Base-by-base conservation (phyloP, 129 eudicot genomes). In the Helichrysum umbraculigerum region DNA sequence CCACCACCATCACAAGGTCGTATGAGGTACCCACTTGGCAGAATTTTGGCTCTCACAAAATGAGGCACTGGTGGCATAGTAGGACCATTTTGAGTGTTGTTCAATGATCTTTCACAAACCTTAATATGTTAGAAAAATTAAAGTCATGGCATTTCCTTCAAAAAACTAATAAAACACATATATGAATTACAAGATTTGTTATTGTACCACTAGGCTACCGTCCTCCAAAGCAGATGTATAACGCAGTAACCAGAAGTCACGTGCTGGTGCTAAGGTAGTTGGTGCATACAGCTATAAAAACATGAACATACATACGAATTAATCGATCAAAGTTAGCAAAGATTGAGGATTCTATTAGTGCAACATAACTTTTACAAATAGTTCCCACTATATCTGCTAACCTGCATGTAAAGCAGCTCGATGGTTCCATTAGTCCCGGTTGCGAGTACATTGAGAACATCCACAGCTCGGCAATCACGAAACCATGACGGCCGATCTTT, bases 1-100 rank as follows among this genome's bases (percentile, higher is more conserved):
- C 96, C 98, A 47, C 98, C 98, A 34, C 98, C 98, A 68, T 92
- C 98, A 73, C 98, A 92, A 7, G 98, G 98, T 70, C 98, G 88
- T 54, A 92, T 89, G 20, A 92, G 76, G 77, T 89, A 92, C 47
- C 98, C 98, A 78, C 98, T 89, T 7, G 98, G 91, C 60, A 92
- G 82, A 84, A 89, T 84, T 64, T 92, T 90, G 15, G 87, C 98
- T 86, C 98, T 84, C 37, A 87, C 93, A 59, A 89, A 92, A 88
- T 84, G 90, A 77, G 86, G 96, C 75, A 89, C 96, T 3, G 96
- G 88, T 11, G 97, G 96, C 97, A 92, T 87, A 70, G 84, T 87
- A 11, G 97, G 97, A 57, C 97, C 97, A 60, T 92, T 92, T 71
- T 87, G 97, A 34, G 97, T 92, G 80, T 92, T 87, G 91, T 89